A percentile compares a stretch with the other conserved stretches of the same genome.
These are phyloP conservation scores for Irpex sp. DNA, from an alignment of 1,284 basidiomycete species.

Conservation along the genomic window DNA sequence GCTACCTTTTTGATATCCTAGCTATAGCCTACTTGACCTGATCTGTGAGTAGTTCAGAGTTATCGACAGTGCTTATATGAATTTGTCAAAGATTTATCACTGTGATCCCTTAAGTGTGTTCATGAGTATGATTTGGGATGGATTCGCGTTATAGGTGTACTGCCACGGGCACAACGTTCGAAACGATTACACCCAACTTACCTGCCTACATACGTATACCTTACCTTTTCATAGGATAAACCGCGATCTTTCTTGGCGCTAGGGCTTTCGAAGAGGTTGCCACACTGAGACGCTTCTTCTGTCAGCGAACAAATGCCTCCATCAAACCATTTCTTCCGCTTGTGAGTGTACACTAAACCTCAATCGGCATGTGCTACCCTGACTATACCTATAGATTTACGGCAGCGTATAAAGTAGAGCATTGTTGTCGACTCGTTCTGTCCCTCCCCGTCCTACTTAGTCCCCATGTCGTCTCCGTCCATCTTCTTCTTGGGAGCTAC, in stretches of 20 bases:
- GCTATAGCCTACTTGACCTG: neutral
- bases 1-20: neutral
- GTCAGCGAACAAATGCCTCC: neutral
- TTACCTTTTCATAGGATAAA: too few species aligned
- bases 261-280: too few species aligned
- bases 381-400: neutral
- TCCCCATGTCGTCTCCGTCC: slow-evolving; percentile 15
- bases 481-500: slow-evolving; percentile 42
- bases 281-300: too few species aligned
- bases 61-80: neutral
- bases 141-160: too few species aligned
- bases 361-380: neutral
- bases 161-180: too few species aligned
- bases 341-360: neutral
- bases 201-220: too few species aligned
- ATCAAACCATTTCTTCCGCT: neutral
- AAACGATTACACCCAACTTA: too few species aligned
- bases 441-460: neutral
- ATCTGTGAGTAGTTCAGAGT: neutral
- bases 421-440: neutral
- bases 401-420: neutral
- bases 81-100: neutral
- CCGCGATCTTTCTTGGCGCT: too few species aligned
- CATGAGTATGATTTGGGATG: too few species aligned
- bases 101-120: neutral